Evolutionary conservation across 306 rosid genomes (phyloP).

Genomic region (Inga oerstediana): DNA sequence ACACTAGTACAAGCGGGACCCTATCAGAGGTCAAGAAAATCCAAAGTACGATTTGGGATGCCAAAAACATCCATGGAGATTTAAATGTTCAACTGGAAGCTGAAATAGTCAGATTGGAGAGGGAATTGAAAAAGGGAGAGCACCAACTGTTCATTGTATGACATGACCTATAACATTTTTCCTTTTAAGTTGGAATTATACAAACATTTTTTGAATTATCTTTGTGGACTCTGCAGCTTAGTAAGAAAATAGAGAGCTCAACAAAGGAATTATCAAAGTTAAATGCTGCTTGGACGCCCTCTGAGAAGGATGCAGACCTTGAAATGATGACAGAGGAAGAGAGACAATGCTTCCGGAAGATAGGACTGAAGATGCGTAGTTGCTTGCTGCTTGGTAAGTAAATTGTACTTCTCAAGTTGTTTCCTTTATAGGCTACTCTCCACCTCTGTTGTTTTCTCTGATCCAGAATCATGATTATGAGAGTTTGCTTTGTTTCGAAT

Average conservation of each 20-base stretch:
- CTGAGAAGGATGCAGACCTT: conserved; percentile 58
- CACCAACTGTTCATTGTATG: conserved; percentile 67
- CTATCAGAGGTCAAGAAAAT: conserved; percentile 65
- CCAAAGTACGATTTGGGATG: conserved; percentile 40
- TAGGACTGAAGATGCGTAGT: conserved; percentile 69
- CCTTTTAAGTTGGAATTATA: conserved; percentile 25
- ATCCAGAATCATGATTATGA: neutral
- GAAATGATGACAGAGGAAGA: conserved; percentile 82
- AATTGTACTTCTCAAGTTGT: conserved; percentile 8
- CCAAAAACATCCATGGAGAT: conserved; percentile 29
- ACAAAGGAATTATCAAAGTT: conserved; percentile 56
- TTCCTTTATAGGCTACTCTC: conserved; percentile 4
- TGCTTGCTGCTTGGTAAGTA: conserved; percentile 67
- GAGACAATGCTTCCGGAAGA: conserved; percentile 65
- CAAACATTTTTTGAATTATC: conserved; percentile 13
- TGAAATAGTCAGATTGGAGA: conserved; percentile 56
- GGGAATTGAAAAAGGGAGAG: conserved; percentile 59
- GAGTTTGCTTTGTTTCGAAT: conserved; percentile 8
- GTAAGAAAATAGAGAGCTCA: conserved; percentile 66
- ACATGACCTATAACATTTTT: conserved; percentile 31
- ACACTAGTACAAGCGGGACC: conserved; percentile 60
- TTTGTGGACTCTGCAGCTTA: conserved; percentile 55
- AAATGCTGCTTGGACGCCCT: conserved; percentile 59
- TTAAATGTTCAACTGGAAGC: conserved; percentile 60
- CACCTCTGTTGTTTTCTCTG: neutral